These are phyloP conservation scores for Gastrolobium villosum DNA, from an alignment of 306 rosid genomes.

Conservation along the genomic window DNA sequence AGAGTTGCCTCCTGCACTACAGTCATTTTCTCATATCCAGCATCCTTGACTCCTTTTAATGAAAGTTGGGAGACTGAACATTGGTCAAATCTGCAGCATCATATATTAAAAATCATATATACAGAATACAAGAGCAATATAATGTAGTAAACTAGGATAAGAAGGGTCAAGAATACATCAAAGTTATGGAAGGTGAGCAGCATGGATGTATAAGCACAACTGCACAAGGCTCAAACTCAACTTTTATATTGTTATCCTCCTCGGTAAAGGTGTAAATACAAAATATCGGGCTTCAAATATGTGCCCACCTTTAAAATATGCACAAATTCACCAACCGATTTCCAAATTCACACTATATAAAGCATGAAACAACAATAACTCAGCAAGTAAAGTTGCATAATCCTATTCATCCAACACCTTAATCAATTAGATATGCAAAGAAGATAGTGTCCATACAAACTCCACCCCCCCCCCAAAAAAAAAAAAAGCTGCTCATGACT, in stretches of 20 bases:
- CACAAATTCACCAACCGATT: conserved; percentile 39
- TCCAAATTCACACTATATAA: conserved; percentile 39
- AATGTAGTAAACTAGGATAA: conserved; percentile 16
- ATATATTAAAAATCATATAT: conserved; percentile 46
- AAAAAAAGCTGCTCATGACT: too few species aligned
- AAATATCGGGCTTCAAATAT: not conserved
- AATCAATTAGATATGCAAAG: conserved; percentile 6
- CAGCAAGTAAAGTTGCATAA: conserved; percentile 4
- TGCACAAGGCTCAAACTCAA: not conserved
- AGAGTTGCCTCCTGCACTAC: conserved; percentile 97
- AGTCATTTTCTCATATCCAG: conserved; percentile 96
- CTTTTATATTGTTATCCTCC: conserved; percentile 41
- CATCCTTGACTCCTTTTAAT: conserved; percentile 89
- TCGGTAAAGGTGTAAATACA: not conserved
- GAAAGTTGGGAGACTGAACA: conserved; percentile 79
- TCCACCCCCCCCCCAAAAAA: not conserved
- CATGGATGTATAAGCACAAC: conserved; percentile 40
- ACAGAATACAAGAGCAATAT: conserved; percentile 12
- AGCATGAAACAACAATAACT: conserved; percentile 22
- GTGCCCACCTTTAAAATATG: not conserved
- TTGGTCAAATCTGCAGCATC: conserved; percentile 77
- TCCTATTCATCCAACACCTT: conserved; percentile 20
- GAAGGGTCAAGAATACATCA: not conserved
- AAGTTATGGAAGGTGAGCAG: conserved; percentile 23
- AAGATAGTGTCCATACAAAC: conserved; percentile 24